phyloP scores from a whole-genome alignment of 176 grass and related monocot genomes.

The Cenchrus fungigraminus region DNA sequence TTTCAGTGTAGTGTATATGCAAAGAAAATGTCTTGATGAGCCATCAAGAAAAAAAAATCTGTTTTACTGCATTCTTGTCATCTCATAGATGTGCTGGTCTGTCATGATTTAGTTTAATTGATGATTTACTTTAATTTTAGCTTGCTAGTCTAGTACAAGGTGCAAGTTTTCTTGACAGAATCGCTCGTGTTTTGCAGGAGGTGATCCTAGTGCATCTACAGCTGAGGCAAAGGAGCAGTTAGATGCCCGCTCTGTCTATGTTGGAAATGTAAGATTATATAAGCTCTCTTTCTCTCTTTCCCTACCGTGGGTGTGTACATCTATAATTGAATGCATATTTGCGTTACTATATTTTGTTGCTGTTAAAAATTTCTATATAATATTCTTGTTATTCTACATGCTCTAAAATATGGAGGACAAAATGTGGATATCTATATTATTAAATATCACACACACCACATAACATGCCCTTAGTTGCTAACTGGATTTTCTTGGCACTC shows the following conservation, averaged over 20 bases:
- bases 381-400: conserved; percentile 1
- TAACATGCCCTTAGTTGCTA: neutral
- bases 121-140: neutral
- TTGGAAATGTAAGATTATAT: conserved; percentile 74
- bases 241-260: conserved; percentile 70
- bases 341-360: neutral
- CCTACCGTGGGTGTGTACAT: neutral
- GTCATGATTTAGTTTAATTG: neutral
- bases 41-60: neutral
- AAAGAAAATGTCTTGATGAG: neutral
- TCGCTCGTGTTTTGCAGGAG: conserved; percentile 35
- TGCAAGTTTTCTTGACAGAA: conserved; percentile 23
- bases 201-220: conserved; percentile 55
- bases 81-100: neutral
- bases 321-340: neutral
- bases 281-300: neutral
- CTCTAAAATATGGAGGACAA: neutral
- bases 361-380: neutral
- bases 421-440: neutral
- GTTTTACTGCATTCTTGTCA: neutral
- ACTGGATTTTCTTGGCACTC: neutral
- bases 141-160: neutral
- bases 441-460: neutral
- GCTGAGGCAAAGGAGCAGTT: conserved; percentile 69
- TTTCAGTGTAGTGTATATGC: neutral